Conservation (phyloP, 129 eudicot species). For the Centrapalus pauciflorus region DNA sequence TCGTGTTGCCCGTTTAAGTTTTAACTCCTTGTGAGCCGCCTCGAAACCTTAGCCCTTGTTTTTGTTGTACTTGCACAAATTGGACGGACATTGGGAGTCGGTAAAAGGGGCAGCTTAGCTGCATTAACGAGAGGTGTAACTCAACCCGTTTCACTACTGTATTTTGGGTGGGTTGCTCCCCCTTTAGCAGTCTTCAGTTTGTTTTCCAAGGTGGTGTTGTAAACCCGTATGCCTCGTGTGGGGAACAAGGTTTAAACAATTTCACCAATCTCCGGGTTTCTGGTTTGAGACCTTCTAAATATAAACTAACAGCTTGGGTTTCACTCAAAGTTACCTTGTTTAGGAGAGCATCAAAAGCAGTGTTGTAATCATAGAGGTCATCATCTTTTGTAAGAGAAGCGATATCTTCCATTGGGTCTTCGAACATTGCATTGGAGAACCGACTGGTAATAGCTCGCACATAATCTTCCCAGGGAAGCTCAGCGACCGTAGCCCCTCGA, state of each 20-base stretch:
- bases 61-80: background rate
- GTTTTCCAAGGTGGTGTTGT: background rate
- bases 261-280: background rate
- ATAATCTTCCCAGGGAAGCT: background rate
- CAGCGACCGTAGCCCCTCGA: background rate
- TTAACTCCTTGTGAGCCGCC: background rate
- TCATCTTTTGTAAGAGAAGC: background rate
- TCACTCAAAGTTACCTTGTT: background rate
- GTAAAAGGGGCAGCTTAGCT: background rate
- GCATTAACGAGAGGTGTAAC: background rate
- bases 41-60: background rate
- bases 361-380: background rate
- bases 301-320: background rate
- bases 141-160: background rate
- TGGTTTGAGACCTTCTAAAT: background rate
- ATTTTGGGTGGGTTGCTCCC: background rate
- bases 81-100: background rate
- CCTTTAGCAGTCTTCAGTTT: background rate
- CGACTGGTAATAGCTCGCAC: background rate
- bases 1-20: background rate
- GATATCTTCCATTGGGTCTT: slow-evolving; percentile 6
- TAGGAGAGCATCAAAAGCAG: background rate
- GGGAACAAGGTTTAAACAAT: background rate
- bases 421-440: slow-evolving; percentile 10
- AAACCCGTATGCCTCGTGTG: background rate